Conservation (phyloP, 2,329 filamentous ascomycete species). For the Ophiosphaerella korrae region DNA sequence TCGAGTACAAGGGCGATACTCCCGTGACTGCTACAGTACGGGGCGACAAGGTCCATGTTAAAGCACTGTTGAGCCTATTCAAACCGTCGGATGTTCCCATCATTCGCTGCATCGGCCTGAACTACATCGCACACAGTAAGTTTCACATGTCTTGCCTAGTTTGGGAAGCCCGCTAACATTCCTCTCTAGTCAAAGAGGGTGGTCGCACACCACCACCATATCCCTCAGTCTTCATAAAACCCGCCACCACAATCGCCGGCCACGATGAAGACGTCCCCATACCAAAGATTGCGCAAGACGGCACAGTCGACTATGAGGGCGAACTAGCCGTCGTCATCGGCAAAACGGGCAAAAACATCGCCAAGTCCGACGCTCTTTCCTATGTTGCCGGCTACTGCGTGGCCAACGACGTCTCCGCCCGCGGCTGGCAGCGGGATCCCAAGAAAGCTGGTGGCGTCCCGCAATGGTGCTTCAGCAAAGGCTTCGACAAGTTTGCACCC, state of each 20-base stretch:
- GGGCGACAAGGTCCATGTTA: not conserved
- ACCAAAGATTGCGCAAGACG: conserved; percentile 56
- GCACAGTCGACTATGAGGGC: not conserved
- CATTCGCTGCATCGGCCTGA: conserved; percentile 54
- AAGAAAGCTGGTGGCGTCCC: conserved; percentile 9
- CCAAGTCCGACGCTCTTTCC: conserved; percentile 44
- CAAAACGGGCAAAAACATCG: conserved; percentile 55
- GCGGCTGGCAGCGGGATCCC: conserved; percentile 49
- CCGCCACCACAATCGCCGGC: conserved; percentile 44
- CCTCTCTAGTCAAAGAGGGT: conserved; percentile 30
- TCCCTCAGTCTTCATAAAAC: conserved; percentile 59
- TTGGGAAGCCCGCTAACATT: not conserved
- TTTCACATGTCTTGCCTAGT: conserved; percentile 22
- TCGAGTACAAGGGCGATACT: not conserved
- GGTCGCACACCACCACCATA: conserved; percentile 57
- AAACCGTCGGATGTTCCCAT: conserved; percentile 33
- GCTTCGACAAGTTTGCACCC: conserved; percentile 59
- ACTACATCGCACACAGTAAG: conserved; percentile 44
- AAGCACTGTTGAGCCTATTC: not conserved
- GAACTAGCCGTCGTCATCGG: conserved; percentile 52
- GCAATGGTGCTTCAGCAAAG: conserved; percentile 49
- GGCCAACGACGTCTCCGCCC: conserved; percentile 58
- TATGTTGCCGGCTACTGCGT: conserved; percentile 58
- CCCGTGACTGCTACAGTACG: not conserved
- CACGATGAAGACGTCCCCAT: conserved; percentile 35